Evolutionary conservation across 1,284 basidiomycete genomes (phyloP), one percentile per base, ranked within the genome.

Genomic region (Cryptococcus depauperatus): DNA sequence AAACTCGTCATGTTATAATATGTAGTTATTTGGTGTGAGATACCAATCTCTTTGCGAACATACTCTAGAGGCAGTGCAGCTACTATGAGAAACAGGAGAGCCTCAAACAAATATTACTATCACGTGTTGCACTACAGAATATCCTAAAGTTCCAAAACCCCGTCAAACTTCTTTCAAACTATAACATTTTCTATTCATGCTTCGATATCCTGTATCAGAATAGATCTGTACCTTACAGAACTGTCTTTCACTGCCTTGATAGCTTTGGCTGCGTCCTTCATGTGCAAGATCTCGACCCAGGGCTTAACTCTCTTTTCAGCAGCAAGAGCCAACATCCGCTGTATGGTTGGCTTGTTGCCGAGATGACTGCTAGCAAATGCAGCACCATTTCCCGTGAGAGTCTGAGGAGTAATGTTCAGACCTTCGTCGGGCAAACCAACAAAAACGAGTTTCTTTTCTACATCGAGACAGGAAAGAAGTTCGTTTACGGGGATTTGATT

Each of bases 281-380:
- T 81, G 35, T 75, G 76, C 32, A 79, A 46, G 25, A 71, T 57
- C 57, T 77, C 68, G 65, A 69, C 58, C 64, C 73, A 74, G 9
- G 75, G 74, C 50, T 71, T 69, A 55, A 78, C 65, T 5, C 66
- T 66, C 64, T 80, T 77, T 56, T 79, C 69, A 5, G 73, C 73
- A 5, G 77, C 79, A n/a, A 81, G 69, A 50, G 77, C 59, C 14
- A 80, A 66, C 80, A 82, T 82, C 25, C 23, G 16, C 77, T 57
- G 22, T 39, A 56, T 57, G 58, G 83, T 80, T 50, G 75, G 73
- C 73, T 80, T 82, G 64, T 72, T 78, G 33, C 80, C 81, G 43
- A 83, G 79, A 61, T 77, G 73, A 39, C 69, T 73, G 8, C 71
- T 74, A 4, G 50, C 50, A 35, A 63, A 48, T 22, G 44, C 38